Evolutionary conservation across 2,329 filamentous ascomycete genomes (phyloP).

Genomic region (Exophiala lecanii-corni): DNA sequence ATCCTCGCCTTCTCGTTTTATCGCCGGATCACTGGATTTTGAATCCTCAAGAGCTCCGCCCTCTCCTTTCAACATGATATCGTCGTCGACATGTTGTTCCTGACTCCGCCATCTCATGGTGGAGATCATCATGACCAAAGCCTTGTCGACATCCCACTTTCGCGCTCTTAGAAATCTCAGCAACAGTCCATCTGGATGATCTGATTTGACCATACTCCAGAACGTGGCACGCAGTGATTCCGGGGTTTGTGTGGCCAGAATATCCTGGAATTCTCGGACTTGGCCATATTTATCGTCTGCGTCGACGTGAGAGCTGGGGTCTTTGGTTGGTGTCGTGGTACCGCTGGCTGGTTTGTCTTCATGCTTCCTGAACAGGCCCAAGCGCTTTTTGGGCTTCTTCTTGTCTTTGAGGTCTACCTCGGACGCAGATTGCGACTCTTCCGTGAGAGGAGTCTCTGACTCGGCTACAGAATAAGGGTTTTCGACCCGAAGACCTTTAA

Average conservation of each 20-base stretch:
- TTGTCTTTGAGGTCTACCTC: constrained; percentile 37
- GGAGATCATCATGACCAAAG: constrained; percentile 87
- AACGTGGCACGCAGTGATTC: constrained; percentile 75
- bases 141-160: constrained; percentile 93
- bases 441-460: constrained; percentile 24
- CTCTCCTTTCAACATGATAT: constrained; percentile 77
- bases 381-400: constrained; percentile 70
- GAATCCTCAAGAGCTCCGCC: constrained; percentile 58
- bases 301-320: constrained; percentile 39
- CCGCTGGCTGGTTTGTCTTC: constrained; percentile 33
- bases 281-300: constrained; percentile 90
- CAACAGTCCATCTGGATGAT: constrained; percentile 81
- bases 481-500: constrained; percentile 69
- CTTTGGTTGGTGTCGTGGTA: constrained; percentile 37
- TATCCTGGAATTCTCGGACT: constrained; percentile 78
- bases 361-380: constrained; percentile 63
- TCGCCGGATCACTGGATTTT: constrained; percentile 54
- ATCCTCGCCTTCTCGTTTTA: constrained; percentile 67
- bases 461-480: constrained; percentile 14
- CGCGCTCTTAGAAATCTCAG: constrained; percentile 81
- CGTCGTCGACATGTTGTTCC: constrained; percentile 83
- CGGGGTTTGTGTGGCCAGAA: constrained; percentile 69
- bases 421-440: constrained; percentile 25
- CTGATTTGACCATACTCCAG: constrained; percentile 93
- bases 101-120: constrained; percentile 86